Base-by-base conservation (phyloP, 768 basidiomycete species). In the Phylloporus scabripes region DNA sequence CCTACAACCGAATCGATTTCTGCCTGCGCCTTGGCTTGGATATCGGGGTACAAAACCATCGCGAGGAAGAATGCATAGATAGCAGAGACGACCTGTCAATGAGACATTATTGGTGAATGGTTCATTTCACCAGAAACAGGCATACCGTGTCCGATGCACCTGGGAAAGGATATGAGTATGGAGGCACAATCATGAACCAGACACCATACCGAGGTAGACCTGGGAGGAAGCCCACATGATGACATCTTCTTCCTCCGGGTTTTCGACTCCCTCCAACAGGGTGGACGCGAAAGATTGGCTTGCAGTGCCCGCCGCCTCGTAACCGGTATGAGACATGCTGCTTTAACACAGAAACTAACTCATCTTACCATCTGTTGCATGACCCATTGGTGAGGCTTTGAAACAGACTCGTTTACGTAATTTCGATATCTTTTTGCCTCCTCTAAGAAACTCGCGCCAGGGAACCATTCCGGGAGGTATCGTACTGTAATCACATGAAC, bases 71-170 rank as follows among this genome's bases (percentile, higher is more conserved):
- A 65, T 5, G 59, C 49, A 33, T 63, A 43, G 15, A 53, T 29
- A 3, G 59, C 33, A n/a, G 61, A 53, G 31, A 55, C 50, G 2
- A 46, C 15, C 63, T 59, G 26, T 21, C 3, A 58, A 23, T 1
- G 7, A 15, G 15, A 1, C 21, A 1, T 4, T 12, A 9, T 47
- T 8, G 40, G 6, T 50, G 53, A 1, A 69, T 72, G 46, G 74
- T 59, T 5, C 17, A 36, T 36, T 36, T 18, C 15, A 9, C 9
- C 34, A 17, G 34, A 76, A 70, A 67, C 20, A 9, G 1, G 23
- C 6, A 5, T 48, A 58, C 59, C 44, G 79, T 80, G 53, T 80
- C 79, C 0, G 78, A 74, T 10, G 73, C 78, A 47, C 72, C 62
- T 52, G 32, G 2, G 14, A 42, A 43, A 14, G 11, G 5, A 23